A percentile compares a stretch with the other conserved stretches of the same genome.
Evolutionary conservation across 2,329 filamentous ascomycete genomes (phyloP).

Genomic region (Mycosphaerella sp.): DNA sequence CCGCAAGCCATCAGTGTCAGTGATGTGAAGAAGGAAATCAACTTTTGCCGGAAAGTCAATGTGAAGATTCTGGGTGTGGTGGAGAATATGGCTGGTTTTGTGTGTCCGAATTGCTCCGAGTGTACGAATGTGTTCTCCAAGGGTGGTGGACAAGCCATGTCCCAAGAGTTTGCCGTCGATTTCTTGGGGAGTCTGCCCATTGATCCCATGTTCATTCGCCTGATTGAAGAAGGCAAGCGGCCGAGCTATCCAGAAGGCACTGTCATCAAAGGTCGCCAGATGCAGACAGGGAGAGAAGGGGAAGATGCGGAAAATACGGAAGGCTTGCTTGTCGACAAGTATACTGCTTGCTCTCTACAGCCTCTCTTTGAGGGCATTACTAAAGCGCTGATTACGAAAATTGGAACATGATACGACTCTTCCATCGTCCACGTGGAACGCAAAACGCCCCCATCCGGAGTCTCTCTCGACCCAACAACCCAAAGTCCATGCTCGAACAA

Average conservation of each 20-base stretch:
- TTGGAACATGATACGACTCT: slow-evolving; percentile 17
- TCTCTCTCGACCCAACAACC: not conserved
- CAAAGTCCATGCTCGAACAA: not conserved
- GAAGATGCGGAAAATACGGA: slow-evolving; percentile 26
- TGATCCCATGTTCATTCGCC: slow-evolving; percentile 80
- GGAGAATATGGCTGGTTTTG: slow-evolving; percentile 93
- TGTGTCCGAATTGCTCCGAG: slow-evolving; percentile 69
- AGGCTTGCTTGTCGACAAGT: slow-evolving; percentile 60
- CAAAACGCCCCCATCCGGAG: not conserved
- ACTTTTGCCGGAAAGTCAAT: slow-evolving; percentile 81
- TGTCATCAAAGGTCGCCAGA: slow-evolving; percentile 51
- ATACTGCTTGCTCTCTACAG: slow-evolving; percentile 62
- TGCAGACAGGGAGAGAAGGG: slow-evolving; percentile 28
- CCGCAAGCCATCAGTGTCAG: slow-evolving; percentile 90
- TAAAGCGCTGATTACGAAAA: slow-evolving; percentile 23
- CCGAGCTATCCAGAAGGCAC: slow-evolving; percentile 67
- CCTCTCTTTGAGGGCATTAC: slow-evolving; percentile 62
- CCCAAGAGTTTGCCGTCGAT: slow-evolving; percentile 71
- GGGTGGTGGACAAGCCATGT: slow-evolving; percentile 85
- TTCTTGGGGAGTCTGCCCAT: slow-evolving; percentile 87
- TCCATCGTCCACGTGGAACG: not conserved
- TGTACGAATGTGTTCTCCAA: slow-evolving; percentile 92
- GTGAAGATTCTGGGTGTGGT: slow-evolving; percentile 79
- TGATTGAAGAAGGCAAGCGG: slow-evolving; percentile 68
- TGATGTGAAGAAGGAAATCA: slow-evolving; percentile 90